Conservation (phyloP, 768 basidiomycete genomes). For the Tylopilus cervinicoccineus region DNA sequence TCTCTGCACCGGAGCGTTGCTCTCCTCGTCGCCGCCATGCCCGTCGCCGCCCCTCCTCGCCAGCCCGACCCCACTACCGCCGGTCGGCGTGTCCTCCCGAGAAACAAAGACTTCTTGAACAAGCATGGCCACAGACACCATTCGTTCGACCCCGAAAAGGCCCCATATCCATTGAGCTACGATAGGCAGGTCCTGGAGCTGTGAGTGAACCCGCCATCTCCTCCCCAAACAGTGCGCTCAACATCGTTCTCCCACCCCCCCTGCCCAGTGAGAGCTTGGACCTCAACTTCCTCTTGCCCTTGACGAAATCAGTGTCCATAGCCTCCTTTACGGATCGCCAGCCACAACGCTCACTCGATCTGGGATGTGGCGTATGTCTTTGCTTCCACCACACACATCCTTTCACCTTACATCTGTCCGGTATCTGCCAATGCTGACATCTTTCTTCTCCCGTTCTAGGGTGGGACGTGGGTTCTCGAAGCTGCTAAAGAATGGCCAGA, state of each 20-base stretch:
- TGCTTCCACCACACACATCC: background rate
- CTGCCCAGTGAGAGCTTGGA: conserved; percentile 51
- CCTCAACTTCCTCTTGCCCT: conserved; percentile 43
- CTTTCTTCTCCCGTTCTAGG: conserved; percentile 33
- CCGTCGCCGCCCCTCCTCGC: conserved; percentile 16
- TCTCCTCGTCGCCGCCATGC: conserved; percentile 11
- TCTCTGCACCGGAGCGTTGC: background rate
- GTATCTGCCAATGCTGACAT: background rate
- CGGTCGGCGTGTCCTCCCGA: conserved; percentile 31
- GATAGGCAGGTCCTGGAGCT: conserved; percentile 63
- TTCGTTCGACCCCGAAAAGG: conserved; percentile 68
- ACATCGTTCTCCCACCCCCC: background rate
- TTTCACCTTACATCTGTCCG: too few species aligned
- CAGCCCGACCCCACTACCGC: conserved; percentile 18
- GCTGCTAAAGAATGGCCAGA: conserved; percentile 69
- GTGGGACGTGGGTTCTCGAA: conserved; percentile 68
- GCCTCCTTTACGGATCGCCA: conserved; percentile 47
- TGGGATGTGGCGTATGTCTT: conserved; percentile 67
- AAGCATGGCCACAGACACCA: conserved; percentile 67
- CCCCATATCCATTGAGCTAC: conserved; percentile 75
- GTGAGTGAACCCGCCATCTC: conserved; percentile 38
- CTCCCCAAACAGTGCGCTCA: conserved; percentile 4
- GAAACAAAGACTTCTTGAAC: conserved; percentile 52
- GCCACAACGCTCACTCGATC: conserved; percentile 57
- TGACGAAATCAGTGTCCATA: conserved; percentile 56